These are phyloP conservation scores for Osmanthus fragrans DNA, from an alignment of 257 asterid genomes.

Conservation along the genomic window DNA sequence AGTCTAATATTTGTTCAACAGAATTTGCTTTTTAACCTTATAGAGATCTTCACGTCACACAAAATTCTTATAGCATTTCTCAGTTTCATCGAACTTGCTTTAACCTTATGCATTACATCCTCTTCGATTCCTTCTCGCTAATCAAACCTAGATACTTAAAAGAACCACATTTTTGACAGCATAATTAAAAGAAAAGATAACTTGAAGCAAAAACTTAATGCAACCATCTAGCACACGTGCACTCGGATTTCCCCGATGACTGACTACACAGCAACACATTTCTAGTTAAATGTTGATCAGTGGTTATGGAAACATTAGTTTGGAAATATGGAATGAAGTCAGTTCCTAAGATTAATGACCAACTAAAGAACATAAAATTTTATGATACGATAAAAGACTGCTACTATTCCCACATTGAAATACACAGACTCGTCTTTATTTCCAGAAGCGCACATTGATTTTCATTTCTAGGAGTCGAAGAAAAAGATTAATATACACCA, in stretches of 20 bases:
- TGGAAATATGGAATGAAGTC: neutral
- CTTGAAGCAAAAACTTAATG: neutral
- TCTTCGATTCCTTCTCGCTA: neutral
- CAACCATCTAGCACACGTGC: neutral
- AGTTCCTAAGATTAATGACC: neutral
- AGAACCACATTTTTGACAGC: neutral
- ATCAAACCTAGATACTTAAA: neutral
- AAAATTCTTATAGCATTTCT: neutral
- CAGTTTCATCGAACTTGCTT: neutral
- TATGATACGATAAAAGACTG: slow-evolving; percentile 3
- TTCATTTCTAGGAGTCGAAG: neutral
- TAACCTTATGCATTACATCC: neutral
- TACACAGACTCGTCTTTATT: neutral
- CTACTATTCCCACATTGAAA: slow-evolving; percentile 4
- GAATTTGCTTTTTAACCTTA: neutral
- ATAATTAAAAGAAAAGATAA: neutral
- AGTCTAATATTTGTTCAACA: neutral
- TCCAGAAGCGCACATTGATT: neutral
- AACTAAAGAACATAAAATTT: neutral
- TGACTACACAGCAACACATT: slow-evolving; percentile 7
- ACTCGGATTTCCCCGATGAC: neutral
- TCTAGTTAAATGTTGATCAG: neutral
- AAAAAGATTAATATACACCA: neutral
- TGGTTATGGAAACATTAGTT: neutral
- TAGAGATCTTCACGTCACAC: neutral